These are phyloP conservation scores for Parastagonospora nodorum DNA, from an alignment of 2,329 filamentous ascomycete species.

Conservation along the genomic window DNA sequence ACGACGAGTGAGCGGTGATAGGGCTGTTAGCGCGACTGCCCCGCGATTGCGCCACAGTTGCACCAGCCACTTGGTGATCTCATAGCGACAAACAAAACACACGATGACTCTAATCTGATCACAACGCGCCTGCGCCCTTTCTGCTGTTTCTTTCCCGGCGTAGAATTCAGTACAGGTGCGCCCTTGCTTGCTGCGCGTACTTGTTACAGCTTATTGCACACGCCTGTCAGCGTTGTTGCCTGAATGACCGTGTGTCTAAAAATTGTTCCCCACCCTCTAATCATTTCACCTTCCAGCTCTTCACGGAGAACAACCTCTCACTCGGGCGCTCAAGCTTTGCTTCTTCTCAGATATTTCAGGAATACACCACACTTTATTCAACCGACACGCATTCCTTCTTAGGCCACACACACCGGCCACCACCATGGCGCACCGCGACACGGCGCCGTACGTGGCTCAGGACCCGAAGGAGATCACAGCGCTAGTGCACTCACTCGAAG, in stretches of 20 bases:
- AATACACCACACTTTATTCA: not conserved
- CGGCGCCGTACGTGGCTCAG: constrained; percentile 69
- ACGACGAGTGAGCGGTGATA: too few species aligned
- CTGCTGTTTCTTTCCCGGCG: not conserved
- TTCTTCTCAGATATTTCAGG: constrained; percentile 17
- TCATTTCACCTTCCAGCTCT: not conserved
- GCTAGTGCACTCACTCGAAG: constrained; percentile 69
- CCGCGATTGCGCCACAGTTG: constrained; percentile 3
- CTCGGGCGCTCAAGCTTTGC: constrained; percentile 24
- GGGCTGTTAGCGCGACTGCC: not conserved
- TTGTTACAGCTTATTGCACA: not conserved
- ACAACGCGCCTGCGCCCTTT: constrained; percentile 14
- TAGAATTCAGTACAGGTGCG: constrained; percentile 8
- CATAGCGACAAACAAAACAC: constrained; percentile 2
- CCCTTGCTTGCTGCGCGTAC: constrained; percentile 16
- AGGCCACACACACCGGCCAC: not conserved
- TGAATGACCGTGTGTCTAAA: not conserved
- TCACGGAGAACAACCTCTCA: constrained; percentile 8
- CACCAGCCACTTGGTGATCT: constrained; percentile 3
- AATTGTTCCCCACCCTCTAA: not conserved
- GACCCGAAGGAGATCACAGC: constrained; percentile 69
- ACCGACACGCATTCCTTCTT: not conserved
- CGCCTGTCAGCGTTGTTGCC: not conserved
- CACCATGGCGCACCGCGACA: constrained; percentile 59
- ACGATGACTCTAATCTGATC: constrained; percentile 11